Percentiles rank a stretch among this genome's conserved stretches.
phyloP scores from a whole-genome alignment of 2,329 filamentous ascomycete genomes.

The Pseudogymnoascus verrucosus region DNA sequence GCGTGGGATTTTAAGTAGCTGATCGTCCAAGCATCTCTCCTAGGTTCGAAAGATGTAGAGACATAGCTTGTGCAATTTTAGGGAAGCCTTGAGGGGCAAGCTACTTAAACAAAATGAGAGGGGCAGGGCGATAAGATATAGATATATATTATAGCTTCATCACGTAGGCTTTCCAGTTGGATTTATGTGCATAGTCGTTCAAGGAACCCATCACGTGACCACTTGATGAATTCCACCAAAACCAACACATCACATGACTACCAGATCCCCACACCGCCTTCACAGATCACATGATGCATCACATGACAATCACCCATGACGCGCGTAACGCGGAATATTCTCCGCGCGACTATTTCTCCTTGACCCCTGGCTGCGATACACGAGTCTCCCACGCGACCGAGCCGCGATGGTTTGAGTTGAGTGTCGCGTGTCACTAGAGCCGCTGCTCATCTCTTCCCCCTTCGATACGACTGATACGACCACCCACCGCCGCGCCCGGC shows the following conservation, averaged over 20 bases:
- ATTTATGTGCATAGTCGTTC: no score
- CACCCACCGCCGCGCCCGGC: not conserved
- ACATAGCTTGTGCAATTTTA: not conserved
- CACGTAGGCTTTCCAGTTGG: no score
- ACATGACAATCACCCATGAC: not conserved
- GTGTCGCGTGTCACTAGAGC: constrained; percentile 5
- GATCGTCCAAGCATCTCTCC: not conserved
- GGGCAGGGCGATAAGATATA: not conserved
- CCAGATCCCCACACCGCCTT: not conserved
- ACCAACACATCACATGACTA: not conserved
- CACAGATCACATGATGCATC: not conserved
- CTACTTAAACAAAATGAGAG: not conserved
- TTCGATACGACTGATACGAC: not conserved
- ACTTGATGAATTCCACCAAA: no score
- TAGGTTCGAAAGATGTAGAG: not conserved
- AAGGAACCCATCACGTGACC: no score
- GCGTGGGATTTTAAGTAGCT: not conserved
- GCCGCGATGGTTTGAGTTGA: not conserved
- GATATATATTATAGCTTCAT: not conserved
- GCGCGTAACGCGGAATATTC: not conserved
- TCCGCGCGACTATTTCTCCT: not conserved
- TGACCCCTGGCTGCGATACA: not conserved
- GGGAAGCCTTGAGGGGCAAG: not conserved
- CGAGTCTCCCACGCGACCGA: not conserved
- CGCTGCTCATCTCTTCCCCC: not conserved